These are phyloP conservation scores for Vigna unguiculata DNA, from an alignment of 306 rosid genomes.

Conservation along the genomic window DNA sequence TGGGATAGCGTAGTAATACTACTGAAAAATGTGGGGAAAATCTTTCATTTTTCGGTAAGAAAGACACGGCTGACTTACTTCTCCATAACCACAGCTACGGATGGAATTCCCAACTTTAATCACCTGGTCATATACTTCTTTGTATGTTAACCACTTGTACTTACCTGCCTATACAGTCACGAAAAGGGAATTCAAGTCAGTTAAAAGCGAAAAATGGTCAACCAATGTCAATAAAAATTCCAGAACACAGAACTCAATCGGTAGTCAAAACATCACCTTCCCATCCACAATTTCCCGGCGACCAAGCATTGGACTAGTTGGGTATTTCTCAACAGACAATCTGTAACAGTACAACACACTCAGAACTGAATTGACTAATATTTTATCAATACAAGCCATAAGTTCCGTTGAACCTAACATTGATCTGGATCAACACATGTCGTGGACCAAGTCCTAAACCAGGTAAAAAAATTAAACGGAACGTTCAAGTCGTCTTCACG, in stretches of 20 bases:
- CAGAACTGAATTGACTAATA: constrained; percentile 27
- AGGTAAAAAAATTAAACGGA: constrained; percentile 6
- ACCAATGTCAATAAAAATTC: constrained; percentile 16
- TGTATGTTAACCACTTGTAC: constrained; percentile 80
- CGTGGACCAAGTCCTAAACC: constrained; percentile 3
- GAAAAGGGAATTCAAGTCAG: constrained; percentile 10
- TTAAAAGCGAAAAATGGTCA: constrained; percentile 26
- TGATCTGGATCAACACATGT: background rate
- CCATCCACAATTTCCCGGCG: constrained; percentile 69
- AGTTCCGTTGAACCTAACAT: background rate
- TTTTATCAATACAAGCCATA: background rate
- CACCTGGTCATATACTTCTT: constrained; percentile 78
- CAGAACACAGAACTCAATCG: constrained; percentile 4
- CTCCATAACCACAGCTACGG: constrained; percentile 66
- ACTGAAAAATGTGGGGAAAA: background rate
- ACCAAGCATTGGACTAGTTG: constrained; percentile 81
- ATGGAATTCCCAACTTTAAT: constrained; percentile 82
- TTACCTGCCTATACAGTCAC: constrained; percentile 64
- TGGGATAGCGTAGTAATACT: background rate
- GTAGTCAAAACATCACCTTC: constrained; percentile 53
- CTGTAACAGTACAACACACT: constrained; percentile 51
- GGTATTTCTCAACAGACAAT: constrained; percentile 79
- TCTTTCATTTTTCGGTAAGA: constrained; percentile 11
- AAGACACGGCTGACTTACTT: constrained; percentile 60
- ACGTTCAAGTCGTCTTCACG: constrained; percentile 1